A percentile compares a stretch with the other conserved stretches of the same genome.
phyloP scores from a whole-genome alignment of 2,329 filamentous ascomycete genomes.

The Fusarium sororula region DNA sequence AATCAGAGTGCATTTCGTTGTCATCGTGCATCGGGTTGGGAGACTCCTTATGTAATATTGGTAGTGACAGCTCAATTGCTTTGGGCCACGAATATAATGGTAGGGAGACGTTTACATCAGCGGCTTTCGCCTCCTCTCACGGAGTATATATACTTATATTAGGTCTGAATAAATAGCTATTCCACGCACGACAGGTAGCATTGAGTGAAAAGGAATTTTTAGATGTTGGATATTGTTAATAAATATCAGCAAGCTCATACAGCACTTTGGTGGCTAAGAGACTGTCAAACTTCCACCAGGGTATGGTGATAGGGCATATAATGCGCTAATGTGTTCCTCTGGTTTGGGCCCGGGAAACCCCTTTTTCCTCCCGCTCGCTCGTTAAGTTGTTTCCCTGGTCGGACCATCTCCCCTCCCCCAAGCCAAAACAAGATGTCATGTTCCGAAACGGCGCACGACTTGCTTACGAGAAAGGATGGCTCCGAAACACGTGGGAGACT shows the following conservation, averaged over 20 bases:
- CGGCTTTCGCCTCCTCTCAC: background rate
- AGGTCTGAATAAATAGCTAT: background rate
- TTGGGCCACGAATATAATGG: background rate
- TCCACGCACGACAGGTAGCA: background rate
- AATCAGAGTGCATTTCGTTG: background rate
- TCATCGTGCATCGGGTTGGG: background rate
- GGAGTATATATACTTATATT: background rate
- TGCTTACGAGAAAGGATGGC: constrained; percentile 29
- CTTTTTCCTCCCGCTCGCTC: constrained; percentile 34
- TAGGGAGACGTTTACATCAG: background rate
- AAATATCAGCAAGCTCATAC: background rate
- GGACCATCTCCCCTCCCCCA: background rate
- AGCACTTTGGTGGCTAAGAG: background rate
- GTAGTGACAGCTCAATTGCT: background rate
- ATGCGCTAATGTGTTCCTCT: constrained; percentile 24
- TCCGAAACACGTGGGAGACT: constrained; percentile 42
- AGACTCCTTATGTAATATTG: background rate
- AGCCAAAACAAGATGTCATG: constrained; percentile 27
- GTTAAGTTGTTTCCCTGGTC: constrained; percentile 26
- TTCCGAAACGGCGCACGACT: constrained; percentile 18
- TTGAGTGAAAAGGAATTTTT: background rate
- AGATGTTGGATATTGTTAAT: background rate
- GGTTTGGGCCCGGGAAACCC: constrained; percentile 32
- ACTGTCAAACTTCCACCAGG: constrained; percentile 6
- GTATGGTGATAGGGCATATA: constrained; percentile 18